Evolutionary conservation across 2,329 filamentous ascomycete genomes (phyloP), one percentile per base, ranked within the genome.

Genomic region (Hawksworthiomyces lignivorus): DNA sequence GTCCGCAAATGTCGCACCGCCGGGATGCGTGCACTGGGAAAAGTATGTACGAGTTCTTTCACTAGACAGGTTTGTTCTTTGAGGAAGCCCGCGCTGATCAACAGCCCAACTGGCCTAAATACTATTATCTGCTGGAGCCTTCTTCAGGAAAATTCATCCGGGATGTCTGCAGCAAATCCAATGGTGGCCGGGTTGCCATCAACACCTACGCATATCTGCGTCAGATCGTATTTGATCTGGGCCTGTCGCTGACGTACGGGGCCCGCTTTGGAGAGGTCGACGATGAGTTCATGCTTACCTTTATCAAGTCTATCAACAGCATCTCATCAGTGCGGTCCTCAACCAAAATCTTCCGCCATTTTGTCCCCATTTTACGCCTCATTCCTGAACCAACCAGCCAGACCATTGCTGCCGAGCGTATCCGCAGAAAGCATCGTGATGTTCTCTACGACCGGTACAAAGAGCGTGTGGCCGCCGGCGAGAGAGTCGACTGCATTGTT

Each of bases 191-290:
- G 10, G 19, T 21, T 20, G 3, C 20, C n/a, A 17, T 39, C 15
- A 30, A 39, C 37, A 39, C 37, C 9, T 39, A 39, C 17, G 37
- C 37, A 11, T 27, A 39, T 22, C 37, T 39, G 15, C 37, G 37
- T 4, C 20, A 24, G 21, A 39, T 39, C 12, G 37, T 39, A 8
- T 39, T 39, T 15, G 37, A 39, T n/a, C 37, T 39, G n/a, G 14
- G 37, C 15, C n/a, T 39, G 20, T 39, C 37, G 7, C 29, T 39
- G 29, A 39, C 37, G 9, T 39, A 39, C 15, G 37, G 37, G 15
- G 37, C 37, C n/a, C 37, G 37, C 21, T 39, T 39, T 17, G 37
- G 37, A 15, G 37, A 39, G 37, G 37, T 39, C n/a, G 37, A 39
- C 37, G 37, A 39, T 30, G 37, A 22, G 21, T 39, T 39, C 14